Conservation (phyloP, 225 moss, liverwort and hornwort genomes). For the Lunularia cruciata region DNA sequence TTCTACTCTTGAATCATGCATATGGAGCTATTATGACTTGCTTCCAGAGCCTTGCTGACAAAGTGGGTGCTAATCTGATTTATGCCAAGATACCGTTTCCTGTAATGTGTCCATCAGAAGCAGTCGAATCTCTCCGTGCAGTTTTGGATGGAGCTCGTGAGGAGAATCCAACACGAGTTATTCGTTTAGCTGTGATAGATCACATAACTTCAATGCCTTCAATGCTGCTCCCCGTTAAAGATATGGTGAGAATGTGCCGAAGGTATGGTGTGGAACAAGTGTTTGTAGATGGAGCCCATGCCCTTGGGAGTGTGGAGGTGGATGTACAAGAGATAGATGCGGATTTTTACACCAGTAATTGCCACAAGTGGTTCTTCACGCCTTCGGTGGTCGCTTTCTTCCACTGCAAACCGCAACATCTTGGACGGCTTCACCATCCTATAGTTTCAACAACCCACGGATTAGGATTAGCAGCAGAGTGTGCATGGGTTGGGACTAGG, state of each 20-base stretch:
- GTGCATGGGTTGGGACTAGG: slow-evolving; percentile 76
- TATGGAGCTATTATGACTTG: slow-evolving; percentile 76
- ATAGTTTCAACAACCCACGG: slow-evolving; percentile 70
- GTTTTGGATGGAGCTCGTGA: slow-evolving; percentile 45
- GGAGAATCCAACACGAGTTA: slow-evolving; percentile 30
- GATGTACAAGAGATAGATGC: slow-evolving; percentile 68
- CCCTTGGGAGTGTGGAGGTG: slow-evolving; percentile 67
- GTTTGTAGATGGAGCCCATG: slow-evolving; percentile 85
- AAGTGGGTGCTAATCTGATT: slow-evolving; percentile 64
- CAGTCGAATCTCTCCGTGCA: slow-evolving; percentile 51
- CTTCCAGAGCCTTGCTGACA: slow-evolving; percentile 60
- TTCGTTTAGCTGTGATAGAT: slow-evolving; percentile 76
- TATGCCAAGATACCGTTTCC: slow-evolving; percentile 76
- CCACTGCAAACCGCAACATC: slow-evolving; percentile 69
- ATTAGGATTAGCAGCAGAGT: slow-evolving; percentile 68
- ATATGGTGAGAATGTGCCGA: slow-evolving; percentile 64
- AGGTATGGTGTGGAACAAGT: slow-evolving; percentile 65
- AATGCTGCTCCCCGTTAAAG: slow-evolving; percentile 59
- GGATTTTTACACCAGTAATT: slow-evolving; percentile 78
- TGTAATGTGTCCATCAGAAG: slow-evolving; percentile 48
- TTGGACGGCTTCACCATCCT: slow-evolving; percentile 77
- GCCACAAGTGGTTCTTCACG: slow-evolving; percentile 87
- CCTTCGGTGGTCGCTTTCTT: slow-evolving; percentile 80
- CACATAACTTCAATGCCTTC: slow-evolving; percentile 89
- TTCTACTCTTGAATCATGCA: slow-evolving; percentile 67